Conservation (phyloP, 305 asterid genomes). For the Fraxinus floribunda region DNA sequence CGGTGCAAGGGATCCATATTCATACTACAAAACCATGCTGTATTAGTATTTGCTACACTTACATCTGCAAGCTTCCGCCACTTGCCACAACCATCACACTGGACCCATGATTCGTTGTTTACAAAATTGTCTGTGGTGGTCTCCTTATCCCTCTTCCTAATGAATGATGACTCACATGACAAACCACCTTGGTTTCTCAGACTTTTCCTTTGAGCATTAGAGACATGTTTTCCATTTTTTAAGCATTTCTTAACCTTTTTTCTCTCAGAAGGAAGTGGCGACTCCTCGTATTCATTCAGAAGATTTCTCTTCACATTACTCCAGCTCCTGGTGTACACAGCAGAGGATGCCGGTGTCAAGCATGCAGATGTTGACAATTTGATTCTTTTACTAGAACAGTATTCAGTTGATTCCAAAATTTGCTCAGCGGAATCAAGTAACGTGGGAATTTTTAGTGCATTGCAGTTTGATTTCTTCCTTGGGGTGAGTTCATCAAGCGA, state of each 20-base stretch:
- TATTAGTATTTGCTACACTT: conserved; percentile 41
- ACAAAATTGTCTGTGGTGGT: conserved; percentile 32
- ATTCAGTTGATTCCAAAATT: conserved; percentile 35
- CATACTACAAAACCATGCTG: conserved; percentile 97
- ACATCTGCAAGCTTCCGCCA: conserved; percentile 81
- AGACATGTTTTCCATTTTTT: conserved; percentile 42
- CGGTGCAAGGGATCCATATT: conserved; percentile 63
- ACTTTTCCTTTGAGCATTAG: conserved; percentile 27
- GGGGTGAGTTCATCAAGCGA: conserved; percentile 64
- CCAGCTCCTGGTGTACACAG: conserved; percentile 37
- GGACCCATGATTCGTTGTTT: conserved; percentile 77
- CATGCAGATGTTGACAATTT: conserved; percentile 32
- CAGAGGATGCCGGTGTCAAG: conserved; percentile 35
- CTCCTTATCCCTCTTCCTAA: conserved; percentile 42
- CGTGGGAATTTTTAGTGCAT: conserved; percentile 32
- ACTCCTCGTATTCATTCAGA: conserved; percentile 50
- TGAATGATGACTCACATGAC: conserved; percentile 33
- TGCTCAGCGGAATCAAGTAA: conserved; percentile 34
- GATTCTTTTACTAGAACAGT: conserved; percentile 33
- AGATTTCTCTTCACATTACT: conserved; percentile 59
- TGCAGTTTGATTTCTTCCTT: conserved; percentile 25
- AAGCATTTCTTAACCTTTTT: conserved; percentile 25
- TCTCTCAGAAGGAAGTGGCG: conserved; percentile 29
- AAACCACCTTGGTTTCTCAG: conserved; percentile 27
- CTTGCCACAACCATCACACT: conserved; percentile 95